Base-by-base conservation (phyloP, 371 early-diverging fungal genomes). In the Mortierella sp. region DNA sequence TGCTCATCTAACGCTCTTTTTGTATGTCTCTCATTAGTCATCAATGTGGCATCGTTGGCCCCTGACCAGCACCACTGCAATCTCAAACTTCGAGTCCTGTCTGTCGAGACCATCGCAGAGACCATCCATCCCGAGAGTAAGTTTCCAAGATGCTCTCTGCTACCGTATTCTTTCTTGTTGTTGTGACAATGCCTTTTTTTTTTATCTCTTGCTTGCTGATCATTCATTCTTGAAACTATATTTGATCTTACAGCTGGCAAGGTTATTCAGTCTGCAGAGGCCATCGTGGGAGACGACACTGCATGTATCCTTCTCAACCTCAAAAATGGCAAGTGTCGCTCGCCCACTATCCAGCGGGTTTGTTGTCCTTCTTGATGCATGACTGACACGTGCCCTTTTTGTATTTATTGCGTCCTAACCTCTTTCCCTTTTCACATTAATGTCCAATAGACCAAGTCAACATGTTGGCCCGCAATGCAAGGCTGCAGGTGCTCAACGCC, bases 361-460 rank as follows among this genome's bases (percentile, higher is more conserved):
- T 19, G 9, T 31, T 19, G 58, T 34, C 26, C 26, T 61, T 16
- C 47, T 24, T n/a, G n/a, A n/a, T n/a, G n/a, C n/a, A n/a, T n/a
- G n/a, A n/a, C n/a, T n/a, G n/a, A n/a, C n/a, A n/a, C n/a, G n/a
- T n/a, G 24, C 16, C 9, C 31, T 48, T 72, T 45, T 34, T 55
- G 9, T 31, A 29, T 41, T 48, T 48, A 10, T 24, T 65, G 34
- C 52, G 22, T 52, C 40, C 24, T 39, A 16, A 13, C 24, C n/a
- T 13, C 64, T 8, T 16, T 14, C 29, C 3, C 3, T 14, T 19
- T 6, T 19, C 22, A 13, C 29, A 3, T 24, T 31, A n/a, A n/a
- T n/a, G n/a, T n/a, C n/a, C n/a, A n/a, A 24, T 66, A 83, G 83
- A 83, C 40, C 83, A 83, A 65, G 83, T 83, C 37, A 83, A 83